These are phyloP conservation scores for Trametes pubescens DNA, from an alignment of 1,284 basidiomycete genomes.

Conservation along the genomic window DNA sequence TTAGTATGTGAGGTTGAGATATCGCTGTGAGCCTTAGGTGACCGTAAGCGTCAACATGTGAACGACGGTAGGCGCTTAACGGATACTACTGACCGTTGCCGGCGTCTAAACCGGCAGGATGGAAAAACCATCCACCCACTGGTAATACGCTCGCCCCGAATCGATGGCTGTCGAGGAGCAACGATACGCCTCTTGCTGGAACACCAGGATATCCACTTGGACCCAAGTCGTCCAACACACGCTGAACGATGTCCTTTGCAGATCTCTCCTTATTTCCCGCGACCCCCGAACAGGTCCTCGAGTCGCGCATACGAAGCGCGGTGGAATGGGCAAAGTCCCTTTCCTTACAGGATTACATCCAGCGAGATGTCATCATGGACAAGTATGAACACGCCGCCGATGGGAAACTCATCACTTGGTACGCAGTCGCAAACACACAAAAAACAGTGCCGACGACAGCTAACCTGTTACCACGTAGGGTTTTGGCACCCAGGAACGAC, in stretches of 20 bases:
- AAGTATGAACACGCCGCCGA: constrained; percentile 45
- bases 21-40: too few relatives aligned
- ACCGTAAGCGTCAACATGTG: too few relatives aligned
- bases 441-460: neutral
- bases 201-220: neutral
- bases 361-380: constrained; percentile 46
- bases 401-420: constrained; percentile 52
- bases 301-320: constrained; percentile 45
- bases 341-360: constrained; percentile 47
- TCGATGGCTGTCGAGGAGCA: too few relatives aligned
- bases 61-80: too few relatives aligned
- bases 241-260: constrained; percentile 9
- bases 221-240: neutral
- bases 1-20: too few relatives aligned
- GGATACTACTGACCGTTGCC: too few relatives aligned
- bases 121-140: too few relatives aligned
- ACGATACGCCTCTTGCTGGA: neutral
- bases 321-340: constrained; percentile 47
- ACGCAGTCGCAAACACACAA: neutral
- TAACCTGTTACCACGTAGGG: constrained; percentile 43
- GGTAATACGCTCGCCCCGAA: too few relatives aligned
- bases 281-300: constrained; percentile 44
- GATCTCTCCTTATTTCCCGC: constrained; percentile 41
- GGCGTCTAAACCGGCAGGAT: too few relatives aligned
- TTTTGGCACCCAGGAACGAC: constrained; percentile 38